Evolutionary conservation across 2,329 filamentous ascomycete species (phyloP).

Genomic region (Ophidiomyces ophidiicola): DNA sequence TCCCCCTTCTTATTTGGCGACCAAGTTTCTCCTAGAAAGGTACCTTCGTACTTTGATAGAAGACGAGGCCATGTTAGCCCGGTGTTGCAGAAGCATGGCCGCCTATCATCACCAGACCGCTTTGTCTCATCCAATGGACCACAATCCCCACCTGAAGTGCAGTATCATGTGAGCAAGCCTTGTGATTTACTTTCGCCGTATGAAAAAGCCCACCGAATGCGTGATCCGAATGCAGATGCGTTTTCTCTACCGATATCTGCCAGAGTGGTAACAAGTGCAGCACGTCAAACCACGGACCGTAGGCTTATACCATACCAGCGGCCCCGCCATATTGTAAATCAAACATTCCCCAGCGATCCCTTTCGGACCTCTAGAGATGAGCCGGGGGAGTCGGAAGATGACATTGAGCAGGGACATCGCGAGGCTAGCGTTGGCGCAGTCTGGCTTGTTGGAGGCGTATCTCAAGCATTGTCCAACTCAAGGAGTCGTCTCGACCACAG

Average conservation of each 20-base stretch:
- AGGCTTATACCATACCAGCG: slow-evolving; percentile 22
- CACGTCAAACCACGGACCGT: slow-evolving; percentile 15
- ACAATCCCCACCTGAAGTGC: slow-evolving; percentile 33
- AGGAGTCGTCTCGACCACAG: slow-evolving; percentile 50
- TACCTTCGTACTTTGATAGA: slow-evolving; percentile 8
- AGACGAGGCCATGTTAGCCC: background rate
- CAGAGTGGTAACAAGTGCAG: slow-evolving; percentile 15
- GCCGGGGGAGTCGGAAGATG: background rate
- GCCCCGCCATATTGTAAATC: slow-evolving; percentile 27
- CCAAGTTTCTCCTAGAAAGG: slow-evolving; percentile 6
- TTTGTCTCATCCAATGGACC: slow-evolving; percentile 43
- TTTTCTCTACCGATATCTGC: slow-evolving; percentile 36
- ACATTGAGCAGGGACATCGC: slow-evolving; percentile 19
- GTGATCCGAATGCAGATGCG: slow-evolving; percentile 38
- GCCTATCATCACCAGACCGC: slow-evolving; percentile 40
- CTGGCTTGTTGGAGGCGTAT: slow-evolving; percentile 65
- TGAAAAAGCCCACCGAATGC: slow-evolving; percentile 37
- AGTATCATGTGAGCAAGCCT: slow-evolving; percentile 42
- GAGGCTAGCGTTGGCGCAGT: slow-evolving; percentile 56
- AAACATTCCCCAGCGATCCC: slow-evolving; percentile 14
- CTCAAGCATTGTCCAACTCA: slow-evolving; percentile 33
- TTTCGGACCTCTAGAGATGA: slow-evolving; percentile 3
- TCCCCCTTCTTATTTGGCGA: background rate
- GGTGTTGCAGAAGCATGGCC: slow-evolving; percentile 7
- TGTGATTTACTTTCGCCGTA: slow-evolving; percentile 34